A percentile compares a stretch with the other conserved stretches of the same genome.
Evolutionary conservation across 129 eudicot species (phyloP).

Genomic region (Lactuca sativa): DNA sequence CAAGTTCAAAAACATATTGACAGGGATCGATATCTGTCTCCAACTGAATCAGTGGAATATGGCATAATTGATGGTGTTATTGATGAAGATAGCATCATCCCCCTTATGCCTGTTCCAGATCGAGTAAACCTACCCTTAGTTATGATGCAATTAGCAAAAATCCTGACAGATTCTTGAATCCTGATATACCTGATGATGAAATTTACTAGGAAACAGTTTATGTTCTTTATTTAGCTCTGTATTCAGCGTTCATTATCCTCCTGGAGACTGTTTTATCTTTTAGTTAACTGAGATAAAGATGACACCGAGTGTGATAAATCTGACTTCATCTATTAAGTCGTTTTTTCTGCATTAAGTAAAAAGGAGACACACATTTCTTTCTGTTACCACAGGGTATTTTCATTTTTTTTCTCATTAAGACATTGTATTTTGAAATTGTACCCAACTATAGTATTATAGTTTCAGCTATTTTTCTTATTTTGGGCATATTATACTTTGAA

Average conservation of each 20-base stretch:
- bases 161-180: conserved; percentile 56
- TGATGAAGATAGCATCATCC: conserved; percentile 76
- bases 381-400: no score
- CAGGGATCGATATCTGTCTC: conserved; percentile 1
- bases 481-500: no score
- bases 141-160: conserved; percentile 53
- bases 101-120: conserved; percentile 84
- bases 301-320: no score
- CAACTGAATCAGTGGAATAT: conserved; percentile 82
- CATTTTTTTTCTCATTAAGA: no score
- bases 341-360: no score
- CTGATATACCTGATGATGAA: conserved; percentile 95
- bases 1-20: conserved; percentile 47
- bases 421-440: no score
- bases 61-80: conserved; percentile 88
- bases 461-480: no score
- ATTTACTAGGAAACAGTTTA: conserved; percentile 26
- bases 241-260: neutral
- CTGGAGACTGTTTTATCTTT: conserved; percentile 4
- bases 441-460: no score
- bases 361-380: no score
- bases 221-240: neutral
- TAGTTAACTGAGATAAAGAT: neutral
- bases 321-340: no score
- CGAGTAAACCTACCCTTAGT: conserved; percentile 54